These are phyloP conservation scores for Tetradesmus lagerheimii DNA, from an alignment of 139 green algal genomes.

Conservation along the genomic window DNA sequence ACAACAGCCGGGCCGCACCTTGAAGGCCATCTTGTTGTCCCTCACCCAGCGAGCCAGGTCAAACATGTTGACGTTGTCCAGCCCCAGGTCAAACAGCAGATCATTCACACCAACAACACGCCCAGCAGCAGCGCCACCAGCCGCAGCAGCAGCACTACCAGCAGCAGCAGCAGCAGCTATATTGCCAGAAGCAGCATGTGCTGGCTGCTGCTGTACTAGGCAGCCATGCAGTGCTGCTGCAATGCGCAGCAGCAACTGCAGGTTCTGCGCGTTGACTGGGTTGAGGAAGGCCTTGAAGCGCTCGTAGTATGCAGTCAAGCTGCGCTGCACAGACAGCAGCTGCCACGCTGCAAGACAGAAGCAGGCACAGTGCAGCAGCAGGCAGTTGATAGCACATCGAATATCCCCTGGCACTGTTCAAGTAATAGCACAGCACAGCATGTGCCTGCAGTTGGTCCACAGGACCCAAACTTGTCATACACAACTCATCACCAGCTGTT, in stretches of 20 bases:
- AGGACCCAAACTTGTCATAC: neutral
- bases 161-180: neutral
- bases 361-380: neutral
- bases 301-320: conserved; percentile 69
- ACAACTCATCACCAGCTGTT: too few relatives aligned
- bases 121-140: neutral
- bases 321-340: conserved; percentile 48
- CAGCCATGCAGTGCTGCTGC: conserved; percentile 35
- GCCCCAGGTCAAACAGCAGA: conserved; percentile 79
- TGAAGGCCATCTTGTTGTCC: conserved; percentile 88
- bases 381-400: too few relatives aligned
- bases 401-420: too few relatives aligned
- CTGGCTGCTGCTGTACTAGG: neutral
- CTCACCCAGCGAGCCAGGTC: conserved; percentile 79
- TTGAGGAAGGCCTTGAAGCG: conserved; percentile 82
- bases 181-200: neutral
- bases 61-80: conserved; percentile 97
- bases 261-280: conserved; percentile 72
- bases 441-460: neutral
- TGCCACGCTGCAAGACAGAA: conserved; percentile 47
- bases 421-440: neutral
- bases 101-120: conserved; percentile 75
- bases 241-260: conserved; percentile 75
- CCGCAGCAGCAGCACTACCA: neutral
- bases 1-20: conserved; percentile 68